Base-by-base conservation (phyloP, 768 basidiomycete genomes). In the Auricularia sp. region DNA sequence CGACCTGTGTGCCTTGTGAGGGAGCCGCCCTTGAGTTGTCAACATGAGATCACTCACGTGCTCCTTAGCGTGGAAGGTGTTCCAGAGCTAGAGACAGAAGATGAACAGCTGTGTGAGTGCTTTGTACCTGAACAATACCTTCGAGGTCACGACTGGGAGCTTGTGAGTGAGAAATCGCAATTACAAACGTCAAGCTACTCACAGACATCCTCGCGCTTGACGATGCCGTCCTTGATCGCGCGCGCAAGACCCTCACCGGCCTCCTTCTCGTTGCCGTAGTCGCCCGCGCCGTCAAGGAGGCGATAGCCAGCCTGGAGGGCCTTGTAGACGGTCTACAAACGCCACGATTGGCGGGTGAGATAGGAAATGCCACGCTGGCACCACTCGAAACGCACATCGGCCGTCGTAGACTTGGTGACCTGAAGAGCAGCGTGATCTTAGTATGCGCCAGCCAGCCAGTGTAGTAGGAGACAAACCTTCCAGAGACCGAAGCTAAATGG, bases 221-320 rank as follows among this genome's bases (percentile, higher is more conserved):
- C 88, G 43, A 94, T 72, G 14, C 93, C 91, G 6, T 92, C 90
- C 47, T 77, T 72, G 68, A 94, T 82, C n/a, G 91, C 92, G 14
- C 85, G 84, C 62, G 79, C 81, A 64, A 94, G 81, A 67, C 92
- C 92, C 70, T 86, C 80, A 1, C 90, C 91, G 3, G 88, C 87
- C 74, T 93, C 86, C 70, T 86, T 89, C 76, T 96, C 93, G 68
- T 96, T 95, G 7, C 89, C 92, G 73, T 93, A 93, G 76, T 91
- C 90, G 68, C 85, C 84, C 36, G 91, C 91, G 66, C 90, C 87
- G 64, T 93, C 92, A 64, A 96, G 80, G 63, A 96, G 87, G 66
- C 93, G 85, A 73, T 92, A 93, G 0, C 93, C 93, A 33, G 81
- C 79, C 73, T 91, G 91, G 77, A 94, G 88, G 18, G 93, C 91